phyloP scores from a whole-genome alignment of 257 asterid genomes.

The Verbena officinalis region DNA sequence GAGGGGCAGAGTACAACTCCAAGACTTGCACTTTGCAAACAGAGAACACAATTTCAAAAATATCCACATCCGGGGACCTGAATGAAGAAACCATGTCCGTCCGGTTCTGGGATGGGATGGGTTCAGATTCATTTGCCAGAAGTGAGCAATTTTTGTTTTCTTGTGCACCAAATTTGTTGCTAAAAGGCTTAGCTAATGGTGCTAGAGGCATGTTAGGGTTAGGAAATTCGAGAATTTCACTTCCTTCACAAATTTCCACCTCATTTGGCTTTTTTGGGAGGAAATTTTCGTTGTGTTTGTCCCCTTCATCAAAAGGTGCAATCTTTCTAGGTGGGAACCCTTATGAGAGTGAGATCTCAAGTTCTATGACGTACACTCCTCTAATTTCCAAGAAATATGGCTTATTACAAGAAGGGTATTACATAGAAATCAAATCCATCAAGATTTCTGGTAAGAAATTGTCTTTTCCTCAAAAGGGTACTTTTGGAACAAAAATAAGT shows the following conservation, averaged over 20 bases:
- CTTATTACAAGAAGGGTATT: slow-evolving; percentile 43
- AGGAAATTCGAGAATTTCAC: slow-evolving; percentile 66
- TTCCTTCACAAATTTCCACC: slow-evolving; percentile 60
- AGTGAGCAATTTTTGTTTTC: slow-evolving; percentile 59
- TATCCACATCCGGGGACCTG: slow-evolving; percentile 49
- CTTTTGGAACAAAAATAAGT: slow-evolving; percentile 50
- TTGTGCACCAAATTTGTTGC: slow-evolving; percentile 48
- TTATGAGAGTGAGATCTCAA: slow-evolving; percentile 37
- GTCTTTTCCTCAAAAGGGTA: slow-evolving; percentile 37
- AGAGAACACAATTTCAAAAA: slow-evolving; percentile 57
- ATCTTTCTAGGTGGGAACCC: slow-evolving; percentile 68
- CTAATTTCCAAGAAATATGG: slow-evolving; percentile 35
- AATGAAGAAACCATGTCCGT: slow-evolving; percentile 44
- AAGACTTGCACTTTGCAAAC: slow-evolving; percentile 49
- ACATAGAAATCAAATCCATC: slow-evolving; percentile 57
- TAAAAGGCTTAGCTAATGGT: slow-evolving; percentile 56
- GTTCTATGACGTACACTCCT: slow-evolving; percentile 66
- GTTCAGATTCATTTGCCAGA: slow-evolving; percentile 46
- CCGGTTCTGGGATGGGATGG: slow-evolving; percentile 51
- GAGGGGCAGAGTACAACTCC: slow-evolving; percentile 29
- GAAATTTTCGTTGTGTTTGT: slow-evolving; percentile 65
- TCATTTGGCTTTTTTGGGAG: slow-evolving; percentile 61
- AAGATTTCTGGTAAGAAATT: slow-evolving; percentile 56
- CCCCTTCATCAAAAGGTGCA: slow-evolving; percentile 55
- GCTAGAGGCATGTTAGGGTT: slow-evolving; percentile 71